Percentiles rank a stretch among this genome's conserved stretches.
Conservation (phyloP, 148 eudicot genomes). For the Euryodendron excelsum region DNA sequence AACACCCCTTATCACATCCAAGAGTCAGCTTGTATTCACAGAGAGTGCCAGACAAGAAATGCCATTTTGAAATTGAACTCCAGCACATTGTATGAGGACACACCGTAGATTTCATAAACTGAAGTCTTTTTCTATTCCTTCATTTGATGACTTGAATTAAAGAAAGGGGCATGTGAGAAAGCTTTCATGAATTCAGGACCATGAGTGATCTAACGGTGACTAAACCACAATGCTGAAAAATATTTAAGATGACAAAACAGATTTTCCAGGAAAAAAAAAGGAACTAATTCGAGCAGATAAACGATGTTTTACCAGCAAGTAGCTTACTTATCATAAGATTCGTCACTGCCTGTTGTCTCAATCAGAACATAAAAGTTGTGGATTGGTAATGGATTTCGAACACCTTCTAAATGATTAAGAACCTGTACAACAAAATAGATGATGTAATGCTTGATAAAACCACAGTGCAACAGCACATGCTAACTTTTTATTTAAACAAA, state of each 20-base stretch:
- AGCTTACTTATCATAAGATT: conserved; percentile 75
- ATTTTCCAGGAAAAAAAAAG: neutral
- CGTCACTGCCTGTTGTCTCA: conserved; percentile 93
- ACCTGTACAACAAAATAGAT: conserved; percentile 47
- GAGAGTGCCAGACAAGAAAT: neutral
- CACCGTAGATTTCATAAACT: neutral
- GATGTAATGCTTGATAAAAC: neutral
- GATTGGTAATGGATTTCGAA: conserved; percentile 76
- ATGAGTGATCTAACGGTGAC: neutral
- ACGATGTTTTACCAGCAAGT: conserved; percentile 13
- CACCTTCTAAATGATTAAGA: conserved; percentile 72
- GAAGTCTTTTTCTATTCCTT: neutral
- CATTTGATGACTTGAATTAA: neutral
- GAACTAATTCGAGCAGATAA: neutral
- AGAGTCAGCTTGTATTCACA: neutral
- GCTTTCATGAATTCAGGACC: neutral
- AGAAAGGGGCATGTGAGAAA: neutral
- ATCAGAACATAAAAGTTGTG: conserved; percentile 88
- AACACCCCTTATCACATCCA: neutral
- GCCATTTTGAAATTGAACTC: neutral
- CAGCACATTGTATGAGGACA: neutral
- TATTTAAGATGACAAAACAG: neutral
- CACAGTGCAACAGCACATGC: neutral
- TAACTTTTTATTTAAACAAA: neutral
- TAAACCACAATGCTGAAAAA: neutral